Base-by-base conservation (phyloP, 2,329 filamentous ascomycete species). In the Sordariomycetes sp. region DNA sequence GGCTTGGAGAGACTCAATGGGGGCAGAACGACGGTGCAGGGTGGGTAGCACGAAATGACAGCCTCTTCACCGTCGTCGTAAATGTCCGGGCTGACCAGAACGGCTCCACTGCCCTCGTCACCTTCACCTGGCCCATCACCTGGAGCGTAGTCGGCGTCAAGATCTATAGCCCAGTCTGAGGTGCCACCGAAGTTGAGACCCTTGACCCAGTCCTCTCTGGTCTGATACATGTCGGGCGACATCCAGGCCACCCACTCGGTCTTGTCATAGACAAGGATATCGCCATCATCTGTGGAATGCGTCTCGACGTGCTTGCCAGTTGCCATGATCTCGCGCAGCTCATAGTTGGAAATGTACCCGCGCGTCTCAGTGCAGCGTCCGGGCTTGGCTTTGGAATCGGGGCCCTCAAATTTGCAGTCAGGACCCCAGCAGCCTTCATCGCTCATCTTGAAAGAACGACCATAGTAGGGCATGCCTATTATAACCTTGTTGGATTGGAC, bases 391-490 rank as follows among this genome's bases (percentile, higher is more conserved):
- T 32, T 12, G 12, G 25, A 27, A 27, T 27, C 25, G 16, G n/a
- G 6, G n/a, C 25, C 16, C 25, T 34, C 23, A 6, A 38, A 58
- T 53, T 37, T 46, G 37, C 50, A 55, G 12, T 36, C 40, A 3
- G 39, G 37, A 2, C 40, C 43, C 9, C 25, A 39, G 36, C 56
- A 59, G 12, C 43, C 39, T 6, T 39, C 27, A 8, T 40, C n/a
- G 4, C 44, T 38, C 56, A 59, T 59, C 11, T 46, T 32, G 38
- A 58, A 60, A 5, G 40, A 45, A 1, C 55, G 42, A 1, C 51
- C 55, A 27, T 57, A 59, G 38, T 46, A 55, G 5, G 43, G 36
- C 2, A 55, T 40, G 2, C 54, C 55, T 3, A 58, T 49, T 2
- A 51, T 29, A 3, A 58, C 29, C 32, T 55, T 56, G 35, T 43